Percentiles rank a stretch among this genome's conserved stretches.
Conservation (phyloP, 2,329 filamentous ascomycete species). For the Phoma sp. region DNA sequence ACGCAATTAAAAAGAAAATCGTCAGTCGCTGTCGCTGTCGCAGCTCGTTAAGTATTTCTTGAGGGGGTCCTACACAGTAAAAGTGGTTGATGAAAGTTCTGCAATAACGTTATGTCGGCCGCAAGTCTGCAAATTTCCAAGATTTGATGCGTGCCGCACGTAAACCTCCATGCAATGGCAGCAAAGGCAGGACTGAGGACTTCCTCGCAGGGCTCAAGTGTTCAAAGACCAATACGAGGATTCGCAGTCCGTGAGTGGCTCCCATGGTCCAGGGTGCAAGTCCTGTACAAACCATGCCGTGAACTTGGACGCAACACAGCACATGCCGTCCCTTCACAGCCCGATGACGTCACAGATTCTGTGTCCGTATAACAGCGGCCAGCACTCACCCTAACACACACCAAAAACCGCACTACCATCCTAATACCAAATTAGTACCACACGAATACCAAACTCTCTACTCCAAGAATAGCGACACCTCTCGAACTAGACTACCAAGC, state of each 20-base stretch:
- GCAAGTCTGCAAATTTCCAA: not conserved
- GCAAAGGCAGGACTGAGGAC: not conserved
- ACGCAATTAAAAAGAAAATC: too few species aligned
- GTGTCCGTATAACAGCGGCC: constrained; percentile 9
- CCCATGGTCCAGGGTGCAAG: not conserved
- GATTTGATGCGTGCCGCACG: not conserved
- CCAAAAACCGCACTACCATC: constrained; percentile 4
- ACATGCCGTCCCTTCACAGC: constrained; percentile 4
- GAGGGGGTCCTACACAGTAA: too few species aligned
- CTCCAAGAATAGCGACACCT: not conserved
- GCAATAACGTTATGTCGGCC: too few species aligned
- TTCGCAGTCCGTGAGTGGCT: constrained; percentile 1
- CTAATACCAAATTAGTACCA: constrained; percentile 10
- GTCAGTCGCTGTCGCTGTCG: too few species aligned
- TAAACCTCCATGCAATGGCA: too few species aligned
- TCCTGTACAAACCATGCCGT: not conserved
- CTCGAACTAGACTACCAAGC: constrained; percentile 1
- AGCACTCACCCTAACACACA: constrained; percentile 1
- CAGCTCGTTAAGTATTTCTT: too few species aligned
- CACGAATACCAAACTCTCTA: constrained; percentile 4
- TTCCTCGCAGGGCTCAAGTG: not conserved
- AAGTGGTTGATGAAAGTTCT: too few species aligned
- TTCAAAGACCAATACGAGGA: not conserved
- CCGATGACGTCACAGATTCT: constrained; percentile 7
- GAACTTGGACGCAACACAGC: not conserved